Base-by-base conservation (phyloP, 2,329 filamentous ascomycete species). In the Clarireedia homoeocarpa region DNA sequence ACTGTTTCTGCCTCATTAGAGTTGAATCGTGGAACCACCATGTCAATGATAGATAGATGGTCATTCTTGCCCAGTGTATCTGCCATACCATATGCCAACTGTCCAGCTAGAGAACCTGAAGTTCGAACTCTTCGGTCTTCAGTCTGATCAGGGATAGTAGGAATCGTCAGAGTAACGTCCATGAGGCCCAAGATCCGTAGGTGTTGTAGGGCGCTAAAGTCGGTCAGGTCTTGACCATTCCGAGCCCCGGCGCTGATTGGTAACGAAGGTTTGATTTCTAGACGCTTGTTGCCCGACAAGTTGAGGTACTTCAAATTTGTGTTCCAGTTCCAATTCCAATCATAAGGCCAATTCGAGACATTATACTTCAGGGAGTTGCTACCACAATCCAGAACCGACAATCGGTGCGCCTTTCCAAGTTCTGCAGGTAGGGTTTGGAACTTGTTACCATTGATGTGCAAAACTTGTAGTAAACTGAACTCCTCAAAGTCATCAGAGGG, bases 261-360 rank as follows among this genome's bases (percentile, higher is more conserved):
- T 79, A 82, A 80, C 82, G 65, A 88, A 81, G 55, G 84, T 67
- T 87, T 87, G 74, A 99, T 97, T 71, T 99, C 94, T 36, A 99
- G 74, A 51, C 92, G 85, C 71, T 96, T 96, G 74, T 99, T 99
- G 51, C 94, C 94, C 0, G 92, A 97, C 67, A 99, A 78, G 67
- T 97, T 99, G 60, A 99, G 84, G 68, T 95, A 99, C 61, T 91
- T 88, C 62, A 99, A 75, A 65, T 96, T 95, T 49, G 88, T 89
- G 67, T 99, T 99, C 78, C 94, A 89, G 68, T 97, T 97, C 94
- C 94, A 99, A 67, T 99, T 99, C 94, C 94, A 99, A 70, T 99
- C 94, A 69, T 99, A 99, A 0, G 92, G 94, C 78, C 95, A 96
- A 67, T 99, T 99, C 30, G 91, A 94, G 48, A 99, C 95, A 69